Evolutionary conservation across 768 basidiomycete species (phyloP).

Genomic region (Tricholoma hemisulphureum): DNA sequence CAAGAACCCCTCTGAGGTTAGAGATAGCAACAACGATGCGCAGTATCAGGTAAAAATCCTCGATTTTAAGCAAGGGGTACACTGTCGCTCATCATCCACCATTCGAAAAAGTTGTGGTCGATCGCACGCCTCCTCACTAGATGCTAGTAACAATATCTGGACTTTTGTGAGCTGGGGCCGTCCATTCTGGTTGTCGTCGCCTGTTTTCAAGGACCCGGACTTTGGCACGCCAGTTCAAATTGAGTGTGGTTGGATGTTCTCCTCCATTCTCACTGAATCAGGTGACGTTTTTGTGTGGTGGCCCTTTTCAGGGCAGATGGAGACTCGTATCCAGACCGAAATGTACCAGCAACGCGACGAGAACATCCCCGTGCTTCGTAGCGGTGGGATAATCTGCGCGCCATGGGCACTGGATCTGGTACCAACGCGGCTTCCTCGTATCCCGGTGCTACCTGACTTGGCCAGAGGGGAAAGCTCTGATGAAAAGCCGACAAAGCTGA

Average conservation of each 20-base stretch:
- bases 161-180: constrained; percentile 77
- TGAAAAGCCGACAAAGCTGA: constrained; percentile 44
- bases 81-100: background rate
- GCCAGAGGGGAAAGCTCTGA: constrained; percentile 24
- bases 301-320: constrained; percentile 53
- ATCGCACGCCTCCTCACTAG: constrained; percentile 66
- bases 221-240: constrained; percentile 54
- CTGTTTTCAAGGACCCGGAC: constrained; percentile 45
- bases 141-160: constrained; percentile 62
- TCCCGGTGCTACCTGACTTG: constrained; percentile 61
- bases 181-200: constrained; percentile 61
- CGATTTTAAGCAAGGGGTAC: background rate
- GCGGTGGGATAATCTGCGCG: constrained; percentile 55
- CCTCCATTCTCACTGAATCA: constrained; percentile 67
- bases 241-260: constrained; percentile 80
- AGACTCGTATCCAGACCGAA: constrained; percentile 37
- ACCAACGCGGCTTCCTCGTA: constrained; percentile 56
- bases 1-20: constrained; percentile 56
- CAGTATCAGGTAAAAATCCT: constrained; percentile 55
- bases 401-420: constrained; percentile 55
- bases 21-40: constrained; percentile 57
- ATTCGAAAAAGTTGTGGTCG: constrained; percentile 64
- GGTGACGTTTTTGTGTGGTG: constrained; percentile 78
- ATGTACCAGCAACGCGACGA: background rate
- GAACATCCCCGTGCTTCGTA: constrained; percentile 22